Base-by-base conservation (phyloP, 345 rosid species). In the Dipteronia sinensis region DNA sequence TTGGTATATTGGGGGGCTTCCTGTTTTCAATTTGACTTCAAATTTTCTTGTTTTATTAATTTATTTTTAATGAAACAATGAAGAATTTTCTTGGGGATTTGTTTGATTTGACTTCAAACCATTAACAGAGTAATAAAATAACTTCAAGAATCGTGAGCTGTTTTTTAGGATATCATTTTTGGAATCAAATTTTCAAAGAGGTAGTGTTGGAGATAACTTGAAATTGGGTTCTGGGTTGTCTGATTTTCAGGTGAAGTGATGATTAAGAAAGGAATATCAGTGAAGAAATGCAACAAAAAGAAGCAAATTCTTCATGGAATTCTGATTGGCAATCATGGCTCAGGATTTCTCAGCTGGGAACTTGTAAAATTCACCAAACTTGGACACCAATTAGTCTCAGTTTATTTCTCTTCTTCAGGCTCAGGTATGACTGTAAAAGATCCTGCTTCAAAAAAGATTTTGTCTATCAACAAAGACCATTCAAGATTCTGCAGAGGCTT, bases 401-500 rank as follows among this genome's bases (percentile, higher is more conserved):
- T 72, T 58, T 64, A 47, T 65, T 67, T 64, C 64, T 16, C 58
- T 6, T 58, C 51, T 67, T 10, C 82, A 11, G 40, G 22, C 53
- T n/a, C 73, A 78, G 87, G 84, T 81, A 73, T 47, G 55, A 55
- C 25, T 12, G 34, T 7, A 13, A 19, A 51, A 55, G 65, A 56
- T 29, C 46, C 46, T 69, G 38, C 19, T 69, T 62, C 16, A 42
- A 25, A 20, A 19, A 67, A 72, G 38, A 66, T 19, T 23, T 75
- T 27, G 61, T 34, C 40, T 58, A n/a, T 22, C 64, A 56, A 25
- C 64, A 56, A 25, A 29, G 58, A 74, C 20, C 27, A 42, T 53
- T 42, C 66, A 67, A 40, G 67, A 65, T 64, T 27, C 69, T 20
- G 68, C 38, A 62, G 71, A 67, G 75, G 22, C 40, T 80, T 80